phyloP scores from a whole-genome alignment of 164 flowering plant genomes.

The Liriodendron chinense region DNA sequence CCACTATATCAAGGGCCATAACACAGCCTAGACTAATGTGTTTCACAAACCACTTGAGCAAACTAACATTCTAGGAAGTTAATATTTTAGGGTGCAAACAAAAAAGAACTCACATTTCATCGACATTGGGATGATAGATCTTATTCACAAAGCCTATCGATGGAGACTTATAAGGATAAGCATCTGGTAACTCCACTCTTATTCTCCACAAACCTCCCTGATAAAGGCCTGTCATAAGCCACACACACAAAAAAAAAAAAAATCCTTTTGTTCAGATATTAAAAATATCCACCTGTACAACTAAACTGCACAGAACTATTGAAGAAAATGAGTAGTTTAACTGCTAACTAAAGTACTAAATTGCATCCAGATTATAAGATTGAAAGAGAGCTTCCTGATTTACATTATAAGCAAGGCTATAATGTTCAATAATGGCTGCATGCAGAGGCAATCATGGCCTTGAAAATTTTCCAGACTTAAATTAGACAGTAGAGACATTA shows the following conservation, averaged over 20 bases:
- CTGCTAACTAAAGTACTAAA: not conserved
- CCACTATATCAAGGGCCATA: too few species aligned
- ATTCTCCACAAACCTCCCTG: conserved; percentile 91
- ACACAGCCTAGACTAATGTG: not conserved
- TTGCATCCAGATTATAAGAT: too few species aligned
- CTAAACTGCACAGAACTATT: not conserved
- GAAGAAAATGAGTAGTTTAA: not conserved
- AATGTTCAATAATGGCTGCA: too few species aligned
- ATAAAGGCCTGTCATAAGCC: conserved; percentile 65
- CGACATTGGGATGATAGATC: conserved; percentile 97
- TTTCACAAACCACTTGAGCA: conserved; percentile 2
- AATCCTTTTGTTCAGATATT: not conserved
- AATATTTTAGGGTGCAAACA: too few species aligned
- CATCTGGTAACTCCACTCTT: conserved; percentile 92
- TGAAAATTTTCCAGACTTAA: too few species aligned
- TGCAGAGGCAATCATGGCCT: too few species aligned
- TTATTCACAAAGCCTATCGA: conserved; percentile 94
- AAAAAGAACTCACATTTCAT: conserved; percentile 67
- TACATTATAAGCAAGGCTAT: too few species aligned
- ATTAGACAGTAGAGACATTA: too few species aligned
- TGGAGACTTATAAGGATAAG: conserved; percentile 96
- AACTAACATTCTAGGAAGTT: too few species aligned
- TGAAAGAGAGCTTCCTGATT: not conserved
- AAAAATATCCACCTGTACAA: not conserved
- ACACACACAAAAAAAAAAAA: not conserved